phyloP scores from a whole-genome alignment of 768 basidiomycete genomes.

The Phanerodontia chrysosporium region DNA sequence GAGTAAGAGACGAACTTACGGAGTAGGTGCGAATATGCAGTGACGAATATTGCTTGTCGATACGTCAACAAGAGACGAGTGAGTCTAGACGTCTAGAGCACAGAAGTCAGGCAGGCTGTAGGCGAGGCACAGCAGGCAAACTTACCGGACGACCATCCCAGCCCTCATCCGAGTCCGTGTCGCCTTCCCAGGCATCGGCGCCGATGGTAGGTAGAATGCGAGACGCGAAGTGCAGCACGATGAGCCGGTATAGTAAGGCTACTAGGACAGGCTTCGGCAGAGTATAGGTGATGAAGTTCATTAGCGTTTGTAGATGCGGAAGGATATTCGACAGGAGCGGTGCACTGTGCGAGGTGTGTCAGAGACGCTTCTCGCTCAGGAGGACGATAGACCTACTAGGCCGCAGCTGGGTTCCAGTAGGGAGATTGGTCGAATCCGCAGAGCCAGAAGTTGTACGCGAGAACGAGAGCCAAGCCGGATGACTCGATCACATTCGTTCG shows the following conservation, averaged over 20 bases:
- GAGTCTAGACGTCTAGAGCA: slow-evolving; percentile 64
- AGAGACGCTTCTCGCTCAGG: no score
- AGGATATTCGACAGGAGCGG: slow-evolving; percentile 76
- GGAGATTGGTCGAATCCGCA: slow-evolving; percentile 77
- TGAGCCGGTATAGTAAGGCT: slow-evolving; percentile 75
- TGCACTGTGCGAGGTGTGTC: slow-evolving; percentile 38
- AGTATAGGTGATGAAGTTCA: slow-evolving; percentile 81
- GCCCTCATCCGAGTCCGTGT: slow-evolving; percentile 54
- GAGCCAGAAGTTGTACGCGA: slow-evolving; percentile 89
- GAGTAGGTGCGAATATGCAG: slow-evolving; percentile 83
- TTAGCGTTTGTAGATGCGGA: slow-evolving; percentile 73
- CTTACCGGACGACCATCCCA: slow-evolving; percentile 76
- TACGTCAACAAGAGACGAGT: slow-evolving; percentile 76
- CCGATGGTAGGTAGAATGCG: slow-evolving; percentile 83
- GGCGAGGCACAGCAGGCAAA: not conserved
- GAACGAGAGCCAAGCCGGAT: slow-evolving; percentile 78
- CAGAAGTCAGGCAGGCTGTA: slow-evolving; percentile 1
- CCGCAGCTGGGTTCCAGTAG: slow-evolving; percentile 67
- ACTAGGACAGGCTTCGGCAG: slow-evolving; percentile 81
- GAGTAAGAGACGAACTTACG: slow-evolving; percentile 41
- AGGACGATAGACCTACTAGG: slow-evolving; percentile 53
- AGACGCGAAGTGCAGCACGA: slow-evolving; percentile 77
- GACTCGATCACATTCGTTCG: slow-evolving; percentile 93
- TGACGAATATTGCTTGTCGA: slow-evolving; percentile 78
- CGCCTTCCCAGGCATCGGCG: slow-evolving; percentile 72